Percentiles rank a stretch among this genome's conserved stretches.
Conservation (phyloP, 768 basidiomycete genomes). For the Termitomyces sp. region DNA sequence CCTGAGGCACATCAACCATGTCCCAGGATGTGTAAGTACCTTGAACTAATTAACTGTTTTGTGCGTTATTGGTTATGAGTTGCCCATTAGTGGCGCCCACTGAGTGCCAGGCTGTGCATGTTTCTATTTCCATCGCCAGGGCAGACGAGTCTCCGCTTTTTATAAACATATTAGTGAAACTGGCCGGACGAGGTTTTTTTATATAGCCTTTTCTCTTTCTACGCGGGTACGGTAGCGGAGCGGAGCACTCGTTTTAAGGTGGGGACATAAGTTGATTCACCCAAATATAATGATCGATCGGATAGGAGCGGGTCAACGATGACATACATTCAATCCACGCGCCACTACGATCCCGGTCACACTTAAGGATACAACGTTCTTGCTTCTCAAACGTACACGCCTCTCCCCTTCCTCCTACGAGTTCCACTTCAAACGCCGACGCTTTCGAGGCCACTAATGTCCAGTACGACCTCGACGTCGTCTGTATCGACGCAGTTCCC, state of each 20-base stretch:
- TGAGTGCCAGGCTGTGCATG: not conserved
- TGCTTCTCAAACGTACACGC: not conserved
- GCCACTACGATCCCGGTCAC: slow-evolving; percentile 3
- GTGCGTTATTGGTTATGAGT: not conserved
- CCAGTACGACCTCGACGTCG: not conserved
- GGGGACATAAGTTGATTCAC: not conserved
- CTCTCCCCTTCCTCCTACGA: not conserved
- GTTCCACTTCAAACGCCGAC: not conserved
- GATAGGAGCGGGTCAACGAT: not conserved
- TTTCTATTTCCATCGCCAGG: not conserved
- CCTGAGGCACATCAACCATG: not conserved
- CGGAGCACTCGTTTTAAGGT: not conserved
- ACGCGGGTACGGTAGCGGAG: not conserved
- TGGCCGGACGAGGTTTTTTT: not conserved
- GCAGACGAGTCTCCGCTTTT: not conserved
- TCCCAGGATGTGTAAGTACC: not conserved
- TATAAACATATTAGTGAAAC: not conserved
- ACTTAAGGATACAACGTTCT: not conserved
- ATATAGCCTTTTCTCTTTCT: not conserved
- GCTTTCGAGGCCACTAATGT: not conserved
- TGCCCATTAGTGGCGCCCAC: not conserved
- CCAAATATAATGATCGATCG: not conserved
- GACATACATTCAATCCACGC: slow-evolving; percentile 3
- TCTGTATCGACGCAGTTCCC: slow-evolving; percentile 1
- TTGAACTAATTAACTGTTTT: not conserved